phyloP scores from a whole-genome alignment of 495 filamentous ascomycete genomes.

The Chlorociboria aeruginascens region DNA sequence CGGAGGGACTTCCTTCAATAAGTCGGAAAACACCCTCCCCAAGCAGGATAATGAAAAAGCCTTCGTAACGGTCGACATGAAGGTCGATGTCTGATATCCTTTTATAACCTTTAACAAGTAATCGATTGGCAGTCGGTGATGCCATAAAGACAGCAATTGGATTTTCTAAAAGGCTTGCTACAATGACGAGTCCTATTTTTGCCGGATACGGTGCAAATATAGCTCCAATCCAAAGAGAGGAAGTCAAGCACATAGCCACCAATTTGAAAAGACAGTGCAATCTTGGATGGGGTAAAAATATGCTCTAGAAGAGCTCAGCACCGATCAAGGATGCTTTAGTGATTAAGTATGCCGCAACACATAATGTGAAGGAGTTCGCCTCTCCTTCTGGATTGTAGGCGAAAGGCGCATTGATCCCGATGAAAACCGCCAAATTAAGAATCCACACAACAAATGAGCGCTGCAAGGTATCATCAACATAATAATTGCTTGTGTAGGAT shows the following conservation, averaged over 20 bases:
- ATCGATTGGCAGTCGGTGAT: slow-evolving; percentile 1
- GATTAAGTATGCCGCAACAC: slow-evolving; percentile 9
- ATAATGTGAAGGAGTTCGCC: slow-evolving; percentile 5
- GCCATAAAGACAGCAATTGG: slow-evolving; percentile 5
- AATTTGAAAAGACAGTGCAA: background rate
- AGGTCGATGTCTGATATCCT: slow-evolving; percentile 2
- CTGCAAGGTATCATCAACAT: slow-evolving; percentile 11
- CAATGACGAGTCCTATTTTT: slow-evolving; percentile 3
- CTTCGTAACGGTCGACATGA: slow-evolving; percentile 14
- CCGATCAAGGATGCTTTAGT: slow-evolving; percentile 4
- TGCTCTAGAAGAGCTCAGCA: slow-evolving; percentile 1
- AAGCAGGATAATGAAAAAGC: slow-evolving; percentile 18
- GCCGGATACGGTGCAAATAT: slow-evolving; percentile 8
- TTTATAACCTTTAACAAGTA: slow-evolving; percentile 8
- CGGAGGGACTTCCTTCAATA: slow-evolving; percentile 21
- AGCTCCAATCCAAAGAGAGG: slow-evolving; percentile 7
- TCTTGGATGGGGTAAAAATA: slow-evolving; percentile 6
- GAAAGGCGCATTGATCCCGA: slow-evolving; percentile 16
- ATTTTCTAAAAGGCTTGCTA: slow-evolving; percentile 9
- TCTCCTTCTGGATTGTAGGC: slow-evolving; percentile 1
- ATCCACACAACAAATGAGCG: slow-evolving; percentile 14
- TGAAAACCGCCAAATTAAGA: slow-evolving; percentile 9
- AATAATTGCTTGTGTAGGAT: slow-evolving; percentile 9
- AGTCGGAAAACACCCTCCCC: slow-evolving; percentile 18
- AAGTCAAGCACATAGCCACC: background rate